Evolutionary conservation across 176 grass and related monocot species (phyloP), one percentile per base, ranked within the genome.

Genomic region (Avena atlantica): DNA sequence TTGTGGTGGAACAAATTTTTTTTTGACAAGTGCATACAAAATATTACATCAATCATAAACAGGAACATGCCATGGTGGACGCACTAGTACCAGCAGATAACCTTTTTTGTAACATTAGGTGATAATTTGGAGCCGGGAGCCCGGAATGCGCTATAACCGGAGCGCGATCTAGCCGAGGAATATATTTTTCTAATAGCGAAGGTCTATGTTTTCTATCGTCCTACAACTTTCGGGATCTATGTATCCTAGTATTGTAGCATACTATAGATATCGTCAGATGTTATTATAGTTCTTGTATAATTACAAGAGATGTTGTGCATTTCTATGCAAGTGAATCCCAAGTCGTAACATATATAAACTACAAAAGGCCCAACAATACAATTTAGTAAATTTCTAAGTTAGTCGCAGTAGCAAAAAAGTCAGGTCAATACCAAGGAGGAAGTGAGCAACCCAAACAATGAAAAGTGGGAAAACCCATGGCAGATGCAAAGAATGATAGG

Each of bases 311-410:
- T 3, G 4, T 12, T 3, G 0, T 13, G 81, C 12, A 51, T 74
- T 82, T 86, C 62, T 20, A 77, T 69, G 24, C 9, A 19, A 10
- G 6, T 7, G 2, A 29, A 85, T 81, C 88, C 76, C 49, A 2
- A 88, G 69, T 62, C 52, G 17, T 29, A 25, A 3, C 31, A 3
- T 27, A 59, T 44, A 29, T 51, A 66, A 1, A 23, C 6, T 17
- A 47, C n/a, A 63, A 2, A 12, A 24, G 44, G 25, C 0, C 0
- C 44, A 24, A 14, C 36, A 40, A 37, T 49, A 0, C 2, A 4
- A 14, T 51, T 50, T 34, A 27, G 14, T 29, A 12, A n/a, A 34
- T 81, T n/a, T 81, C 11, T 29, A 36, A 69, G 19, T 31, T 36
- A 82, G 19, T 4, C 27, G 8, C 0, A 3, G 4, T 40, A 31